These are phyloP conservation scores for Neolentinus lepideus DNA, from an alignment of 1,284 basidiomycete species.

Conservation along the genomic window DNA sequence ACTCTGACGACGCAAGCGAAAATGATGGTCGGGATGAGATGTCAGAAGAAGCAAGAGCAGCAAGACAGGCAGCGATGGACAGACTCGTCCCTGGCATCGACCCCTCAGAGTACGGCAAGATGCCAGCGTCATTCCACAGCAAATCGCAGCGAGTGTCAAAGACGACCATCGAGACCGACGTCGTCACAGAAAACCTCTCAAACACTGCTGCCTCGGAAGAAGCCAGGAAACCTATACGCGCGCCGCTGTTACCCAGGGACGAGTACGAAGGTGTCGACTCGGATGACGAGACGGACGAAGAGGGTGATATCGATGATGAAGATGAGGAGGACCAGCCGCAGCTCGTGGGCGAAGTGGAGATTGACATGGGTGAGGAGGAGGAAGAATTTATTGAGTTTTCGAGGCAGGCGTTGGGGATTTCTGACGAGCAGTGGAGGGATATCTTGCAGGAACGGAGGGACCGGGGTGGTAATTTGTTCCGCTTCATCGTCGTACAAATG, in stretches of 20 bases:
- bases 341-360: conserved; percentile 74
- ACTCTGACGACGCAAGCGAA: conserved; percentile 30
- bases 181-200: conserved; percentile 19
- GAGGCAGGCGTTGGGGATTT: conserved; percentile 81
- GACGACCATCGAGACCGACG: conserved; percentile 39
- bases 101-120: conserved; percentile 70
- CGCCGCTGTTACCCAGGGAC: conserved; percentile 74
- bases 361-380: conserved; percentile 85
- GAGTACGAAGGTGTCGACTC: conserved; percentile 78
- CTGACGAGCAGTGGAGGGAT: conserved; percentile 74
- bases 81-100: conserved; percentile 63
- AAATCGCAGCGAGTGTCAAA: conserved; percentile 62
- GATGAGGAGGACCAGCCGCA: conserved; percentile 73
- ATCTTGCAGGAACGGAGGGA: conserved; percentile 71
- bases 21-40: conserved; percentile 16
- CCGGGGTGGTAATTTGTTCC: conserved; percentile 59
- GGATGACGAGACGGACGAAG: conserved; percentile 74
- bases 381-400: conserved; percentile 93
- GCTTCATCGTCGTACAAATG: background rate
- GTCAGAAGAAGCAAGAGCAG: conserved; percentile 23
- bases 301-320: conserved; percentile 47
- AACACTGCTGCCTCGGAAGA: conserved; percentile 8
- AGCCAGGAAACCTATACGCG: conserved; percentile 38
- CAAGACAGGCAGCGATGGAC: conserved; percentile 58
- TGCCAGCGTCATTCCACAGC: conserved; percentile 62